Evolutionary conservation across 176 grass and related monocot genomes (phyloP), one percentile per base, ranked within the genome.

Genomic region (Zoysia pacifica): DNA sequence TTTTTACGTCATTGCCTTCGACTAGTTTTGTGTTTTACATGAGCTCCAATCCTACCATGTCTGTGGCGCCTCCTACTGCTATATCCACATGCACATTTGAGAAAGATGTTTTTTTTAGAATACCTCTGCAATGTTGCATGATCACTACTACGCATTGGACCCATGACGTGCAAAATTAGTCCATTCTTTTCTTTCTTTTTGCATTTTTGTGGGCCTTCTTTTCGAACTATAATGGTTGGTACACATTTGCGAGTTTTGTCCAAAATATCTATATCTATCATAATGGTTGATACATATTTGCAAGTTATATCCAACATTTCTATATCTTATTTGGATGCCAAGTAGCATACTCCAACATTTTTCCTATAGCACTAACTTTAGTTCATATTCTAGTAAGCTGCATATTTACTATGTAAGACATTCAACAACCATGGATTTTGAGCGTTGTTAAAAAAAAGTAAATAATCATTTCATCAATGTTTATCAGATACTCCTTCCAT

Each of bases 1-100:
- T 28, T 63, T 6, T 70, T 59, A 35, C 5, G 41, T 76, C 65
- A 52, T 28, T 72, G 40, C 11, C 14, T 80, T 36, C 19, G 59
- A 42, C 18, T 67, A 56, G 76, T 72, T 49, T 53, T 71, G 54
- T 10, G 39, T 70, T 87, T 82, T 68, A 52, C 11, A 54, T 64
- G 39, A 63, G 44, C 35, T 76, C 19, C 36, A 54, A 11, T 65
- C 62, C 20, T 87, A 56, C 50, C 76, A 63, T 86, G 15, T 56
- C 5, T 46, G 40, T 44, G 5, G 7, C 7, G 14, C 40, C 50
- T 41, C 82, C 38, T 81, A 52, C 75, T 74, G 40, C 35, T 50
- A 66, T 58, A 64, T 63, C 11, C 11, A 62, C 28, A 7, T 28
- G 10, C 2, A 40, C 3, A 52, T 70, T 70, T 75, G 4, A 47